phyloP scores from a whole-genome alignment of 441 rosid genomes.

The Mallotus japonicus region DNA sequence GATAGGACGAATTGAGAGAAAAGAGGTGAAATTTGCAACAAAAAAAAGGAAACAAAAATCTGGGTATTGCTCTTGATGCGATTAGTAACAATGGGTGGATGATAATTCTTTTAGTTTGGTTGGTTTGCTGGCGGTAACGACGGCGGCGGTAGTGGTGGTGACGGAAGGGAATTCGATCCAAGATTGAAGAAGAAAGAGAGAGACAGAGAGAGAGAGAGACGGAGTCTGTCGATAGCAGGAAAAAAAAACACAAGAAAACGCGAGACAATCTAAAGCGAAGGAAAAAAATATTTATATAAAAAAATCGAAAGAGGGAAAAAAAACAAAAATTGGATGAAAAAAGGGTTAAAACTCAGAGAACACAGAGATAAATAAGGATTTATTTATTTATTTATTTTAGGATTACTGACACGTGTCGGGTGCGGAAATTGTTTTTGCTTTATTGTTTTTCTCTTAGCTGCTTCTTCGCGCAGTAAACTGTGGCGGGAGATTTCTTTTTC shows the following conservation, averaged over 20 bases:
- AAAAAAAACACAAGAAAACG: constrained; percentile 31
- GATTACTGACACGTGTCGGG: constrained; percentile 5
- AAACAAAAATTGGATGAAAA: constrained; percentile 5
- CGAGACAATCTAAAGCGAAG: constrained; percentile 24
- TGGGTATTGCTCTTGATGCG: not conserved
- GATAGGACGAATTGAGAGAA: not conserved
- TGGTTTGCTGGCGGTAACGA: too few relatives aligned
- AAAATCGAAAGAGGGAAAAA: not conserved
- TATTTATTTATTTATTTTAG: not conserved
- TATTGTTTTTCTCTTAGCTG: not conserved
- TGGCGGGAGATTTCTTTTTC: constrained; percentile 9
- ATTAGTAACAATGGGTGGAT: not conserved
- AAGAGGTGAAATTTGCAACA: not conserved
- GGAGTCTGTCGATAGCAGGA: constrained; percentile 38
- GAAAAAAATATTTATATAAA: not conserved
- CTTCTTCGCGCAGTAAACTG: not conserved
- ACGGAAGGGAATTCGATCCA: constrained; percentile 36
- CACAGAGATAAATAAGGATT: constrained; percentile 22
- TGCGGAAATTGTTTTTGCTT: not conserved
- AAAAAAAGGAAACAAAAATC: not conserved
- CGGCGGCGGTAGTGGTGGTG: too few relatives aligned
- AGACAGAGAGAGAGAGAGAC: constrained; percentile 24
- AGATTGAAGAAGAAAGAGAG: constrained; percentile 9
- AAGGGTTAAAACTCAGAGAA: too few relatives aligned
- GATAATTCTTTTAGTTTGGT: not conserved